Evolutionary conservation across 1,284 basidiomycete species (phyloP).

Genomic region (Takashimella koratensis): DNA sequence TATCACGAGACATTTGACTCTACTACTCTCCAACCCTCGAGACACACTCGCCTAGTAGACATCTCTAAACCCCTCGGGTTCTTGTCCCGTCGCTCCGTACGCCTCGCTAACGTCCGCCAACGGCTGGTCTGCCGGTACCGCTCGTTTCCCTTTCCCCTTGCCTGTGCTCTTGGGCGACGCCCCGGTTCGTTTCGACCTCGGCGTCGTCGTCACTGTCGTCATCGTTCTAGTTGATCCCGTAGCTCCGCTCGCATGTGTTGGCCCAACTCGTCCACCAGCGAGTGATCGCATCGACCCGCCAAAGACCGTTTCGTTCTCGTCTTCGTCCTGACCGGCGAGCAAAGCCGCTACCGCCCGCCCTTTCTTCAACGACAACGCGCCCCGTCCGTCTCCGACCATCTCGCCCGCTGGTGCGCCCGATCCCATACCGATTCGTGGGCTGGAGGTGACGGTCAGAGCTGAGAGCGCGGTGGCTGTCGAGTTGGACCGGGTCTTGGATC

Average conservation of each 20-base stretch:
- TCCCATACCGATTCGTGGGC: too few species aligned
- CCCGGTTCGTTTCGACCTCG: background rate
- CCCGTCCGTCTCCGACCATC: conserved; percentile 23
- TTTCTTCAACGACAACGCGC: conserved; percentile 24
- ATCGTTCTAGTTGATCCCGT: background rate
- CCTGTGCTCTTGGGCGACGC: background rate
- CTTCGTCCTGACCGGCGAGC: conserved; percentile 3
- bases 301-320: background rate
- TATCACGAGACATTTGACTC: too few species aligned
- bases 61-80: conserved; percentile 35
- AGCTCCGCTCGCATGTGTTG: too few species aligned
- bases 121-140: conserved; percentile 17
- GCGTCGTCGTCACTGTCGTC: background rate
- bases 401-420: background rate
- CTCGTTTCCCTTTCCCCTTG: conserved; percentile 6
- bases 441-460: background rate
- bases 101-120: conserved; percentile 42
- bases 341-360: conserved; percentile 15
- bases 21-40: too few species aligned
- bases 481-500: conserved; percentile 6
- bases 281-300: background rate
- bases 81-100: conserved; percentile 38
- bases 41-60: background rate
- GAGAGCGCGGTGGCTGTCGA: background rate
- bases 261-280: too few species aligned